These are phyloP conservation scores for Kodamaea restingae DNA, from an alignment of 805 yeast genomes.

Conservation along the genomic window DNA sequence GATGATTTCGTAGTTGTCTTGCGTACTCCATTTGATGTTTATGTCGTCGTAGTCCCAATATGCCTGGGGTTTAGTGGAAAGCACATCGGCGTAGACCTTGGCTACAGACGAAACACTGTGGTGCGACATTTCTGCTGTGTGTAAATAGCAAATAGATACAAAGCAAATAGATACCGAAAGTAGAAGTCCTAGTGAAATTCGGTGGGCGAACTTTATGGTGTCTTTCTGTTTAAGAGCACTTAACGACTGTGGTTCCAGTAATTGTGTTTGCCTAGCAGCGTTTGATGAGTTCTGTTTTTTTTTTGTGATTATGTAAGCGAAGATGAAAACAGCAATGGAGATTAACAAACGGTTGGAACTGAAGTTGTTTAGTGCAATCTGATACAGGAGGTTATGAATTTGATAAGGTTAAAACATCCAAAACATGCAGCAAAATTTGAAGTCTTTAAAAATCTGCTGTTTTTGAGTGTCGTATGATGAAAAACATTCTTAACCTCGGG, in stretches of 20 bases:
- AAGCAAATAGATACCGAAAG: slow-evolving; percentile 7
- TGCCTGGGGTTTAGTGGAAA: slow-evolving; percentile 66
- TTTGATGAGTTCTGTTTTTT: neutral
- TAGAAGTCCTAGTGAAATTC: slow-evolving; percentile 3
- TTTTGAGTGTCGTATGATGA: too few relatives aligned
- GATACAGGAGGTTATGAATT: too few relatives aligned
- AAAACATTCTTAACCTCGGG: too few relatives aligned
- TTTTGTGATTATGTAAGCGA: neutral
- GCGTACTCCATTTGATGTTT: slow-evolving; percentile 78
- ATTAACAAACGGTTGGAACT: too few relatives aligned
- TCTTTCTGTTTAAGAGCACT: neutral
- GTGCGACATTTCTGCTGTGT: slow-evolving; percentile 11
- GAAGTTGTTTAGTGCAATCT: too few relatives aligned
- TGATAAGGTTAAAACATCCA: too few relatives aligned
- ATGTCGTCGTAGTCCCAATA: slow-evolving; percentile 80
- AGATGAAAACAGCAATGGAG: too few relatives aligned
- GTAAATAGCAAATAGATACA: slow-evolving; percentile 6
- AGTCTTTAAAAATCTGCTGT: too few relatives aligned
- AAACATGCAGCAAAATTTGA: too few relatives aligned
- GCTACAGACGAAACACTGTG: slow-evolving; percentile 50
- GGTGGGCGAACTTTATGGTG: slow-evolving; percentile 4
- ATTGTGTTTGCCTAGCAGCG: neutral
- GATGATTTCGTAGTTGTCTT: slow-evolving; percentile 78
- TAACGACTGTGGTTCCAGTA: too few relatives aligned
- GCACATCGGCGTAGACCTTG: slow-evolving; percentile 77